A percentile compares a stretch with the other conserved stretches of the same genome.
These are phyloP conservation scores for Toxicodendron radicans DNA, from an alignment of 345 rosid genomes.

Conservation along the genomic window DNA sequence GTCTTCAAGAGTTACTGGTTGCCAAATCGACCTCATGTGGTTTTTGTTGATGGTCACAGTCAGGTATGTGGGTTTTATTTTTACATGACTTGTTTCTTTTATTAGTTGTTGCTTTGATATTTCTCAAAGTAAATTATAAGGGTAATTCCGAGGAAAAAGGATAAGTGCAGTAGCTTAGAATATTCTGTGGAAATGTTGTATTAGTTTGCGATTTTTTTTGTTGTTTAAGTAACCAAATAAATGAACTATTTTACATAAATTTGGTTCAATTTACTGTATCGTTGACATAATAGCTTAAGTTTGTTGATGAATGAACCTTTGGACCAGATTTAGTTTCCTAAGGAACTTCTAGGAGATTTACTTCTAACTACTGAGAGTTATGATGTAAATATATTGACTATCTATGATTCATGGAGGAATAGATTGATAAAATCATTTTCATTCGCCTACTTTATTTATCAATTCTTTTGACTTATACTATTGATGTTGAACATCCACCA, in stretches of 20 bases:
- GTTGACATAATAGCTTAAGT: neutral
- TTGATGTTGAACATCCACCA: no score
- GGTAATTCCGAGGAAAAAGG: neutral
- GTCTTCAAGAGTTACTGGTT: constrained; percentile 84
- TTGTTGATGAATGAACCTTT: neutral
- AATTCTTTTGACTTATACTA: neutral
- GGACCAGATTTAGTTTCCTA: neutral
- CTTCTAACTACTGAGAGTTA: neutral
- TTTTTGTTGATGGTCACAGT: constrained; percentile 89
- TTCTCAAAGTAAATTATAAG: neutral
- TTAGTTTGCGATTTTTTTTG: neutral
- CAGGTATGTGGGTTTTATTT: constrained; percentile 41
- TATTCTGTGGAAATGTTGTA: neutral
- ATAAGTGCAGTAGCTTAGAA: neutral
- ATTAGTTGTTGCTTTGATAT: neutral
- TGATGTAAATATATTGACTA: neutral
- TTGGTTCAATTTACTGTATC: neutral
- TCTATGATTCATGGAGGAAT: constrained; percentile 1
- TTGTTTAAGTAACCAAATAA: neutral
- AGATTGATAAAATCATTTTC: neutral
- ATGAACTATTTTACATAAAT: no score
- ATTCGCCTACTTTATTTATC: neutral
- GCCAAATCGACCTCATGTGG: constrained; percentile 79
- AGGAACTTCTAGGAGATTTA: neutral
- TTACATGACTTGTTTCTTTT: constrained; percentile 1